These are phyloP conservation scores for Carex parvula DNA, from an alignment of 176 grass and related monocot genomes.

Conservation along the genomic window DNA sequence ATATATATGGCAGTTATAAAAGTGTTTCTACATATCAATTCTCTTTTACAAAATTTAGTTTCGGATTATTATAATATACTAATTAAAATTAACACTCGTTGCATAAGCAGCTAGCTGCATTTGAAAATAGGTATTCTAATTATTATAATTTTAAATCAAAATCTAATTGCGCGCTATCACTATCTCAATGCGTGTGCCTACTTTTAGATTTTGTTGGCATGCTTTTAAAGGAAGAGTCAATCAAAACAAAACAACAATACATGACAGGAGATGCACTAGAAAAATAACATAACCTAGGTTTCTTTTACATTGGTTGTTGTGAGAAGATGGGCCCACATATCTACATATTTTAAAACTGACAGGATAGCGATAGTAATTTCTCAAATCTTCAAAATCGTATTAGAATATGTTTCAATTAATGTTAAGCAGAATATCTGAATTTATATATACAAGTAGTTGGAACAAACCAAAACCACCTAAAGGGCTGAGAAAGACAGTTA, in stretches of 20 bases:
- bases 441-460: conserved; percentile 24
- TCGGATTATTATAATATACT: not conserved
- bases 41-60: not conserved
- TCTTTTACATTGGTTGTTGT: conserved; percentile 24
- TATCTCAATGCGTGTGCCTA: conserved; percentile 11
- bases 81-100: not conserved
- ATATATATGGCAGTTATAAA: not conserved
- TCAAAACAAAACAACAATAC: conserved; percentile 30
- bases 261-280: conserved; percentile 21
- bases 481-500: conserved; percentile 18
- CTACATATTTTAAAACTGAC: conserved; percentile 15
- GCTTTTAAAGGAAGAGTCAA: conserved; percentile 35
- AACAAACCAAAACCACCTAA: conserved; percentile 33
- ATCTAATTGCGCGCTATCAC: conserved; percentile 22
- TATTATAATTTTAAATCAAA: not conserved
- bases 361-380: not conserved
- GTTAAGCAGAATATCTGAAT: conserved; percentile 8
- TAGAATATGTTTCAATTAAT: conserved; percentile 16
- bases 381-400: conserved; percentile 11
- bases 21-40: not conserved
- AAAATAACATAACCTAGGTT: conserved; percentile 16
- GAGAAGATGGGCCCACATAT: conserved; percentile 21
- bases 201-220: conserved; percentile 40
- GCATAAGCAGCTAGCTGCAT: conserved; percentile 1
- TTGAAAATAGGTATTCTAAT: not conserved